Conservation (phyloP, 148 eudicot species). For the Selenicereus undatus region DNA sequence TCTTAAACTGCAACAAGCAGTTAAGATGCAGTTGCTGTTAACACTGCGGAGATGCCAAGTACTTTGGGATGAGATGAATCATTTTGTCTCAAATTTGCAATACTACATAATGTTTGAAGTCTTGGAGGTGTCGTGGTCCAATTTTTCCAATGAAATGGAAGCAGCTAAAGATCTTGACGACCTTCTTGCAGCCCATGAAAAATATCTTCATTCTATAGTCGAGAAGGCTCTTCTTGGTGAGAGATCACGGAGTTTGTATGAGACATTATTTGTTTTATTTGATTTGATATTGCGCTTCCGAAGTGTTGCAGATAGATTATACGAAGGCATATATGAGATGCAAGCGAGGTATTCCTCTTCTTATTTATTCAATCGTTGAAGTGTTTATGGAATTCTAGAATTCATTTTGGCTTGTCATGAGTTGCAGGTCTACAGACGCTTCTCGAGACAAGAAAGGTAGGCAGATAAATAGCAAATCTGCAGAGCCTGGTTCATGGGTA, state of each 20-base stretch:
- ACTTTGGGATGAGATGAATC: conserved; percentile 98
- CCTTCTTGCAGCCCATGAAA: conserved; percentile 94
- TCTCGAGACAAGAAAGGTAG: conserved; percentile 48
- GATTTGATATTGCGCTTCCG: conserved; percentile 77
- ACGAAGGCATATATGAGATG: conserved; percentile 85
- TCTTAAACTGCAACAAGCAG: conserved; percentile 57
- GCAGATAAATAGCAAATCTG: conserved; percentile 38
- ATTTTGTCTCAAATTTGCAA: conserved; percentile 89
- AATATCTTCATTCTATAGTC: conserved; percentile 81
- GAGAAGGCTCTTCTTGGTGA: conserved; percentile 97
- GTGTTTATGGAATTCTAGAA: neutral
- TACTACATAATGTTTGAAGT: conserved; percentile 99
- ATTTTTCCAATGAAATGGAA: conserved; percentile 82
- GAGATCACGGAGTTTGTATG: conserved; percentile 59
- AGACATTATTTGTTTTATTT: conserved; percentile 70
- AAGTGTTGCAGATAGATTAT: conserved; percentile 85
- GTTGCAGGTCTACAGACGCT: conserved; percentile 54
- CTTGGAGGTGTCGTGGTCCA: conserved; percentile 95
- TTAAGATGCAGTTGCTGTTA: conserved; percentile 65
- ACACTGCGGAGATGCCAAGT: conserved; percentile 88
- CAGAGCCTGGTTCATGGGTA: conserved; percentile 73
- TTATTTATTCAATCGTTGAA: neutral
- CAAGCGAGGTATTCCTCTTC: conserved; percentile 62
- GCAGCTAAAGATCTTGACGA: conserved; percentile 95
- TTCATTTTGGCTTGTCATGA: conserved; percentile 14